These are phyloP conservation scores for Calocybe indica DNA, from an alignment of 768 basidiomycete species.

Conservation along the genomic window DNA sequence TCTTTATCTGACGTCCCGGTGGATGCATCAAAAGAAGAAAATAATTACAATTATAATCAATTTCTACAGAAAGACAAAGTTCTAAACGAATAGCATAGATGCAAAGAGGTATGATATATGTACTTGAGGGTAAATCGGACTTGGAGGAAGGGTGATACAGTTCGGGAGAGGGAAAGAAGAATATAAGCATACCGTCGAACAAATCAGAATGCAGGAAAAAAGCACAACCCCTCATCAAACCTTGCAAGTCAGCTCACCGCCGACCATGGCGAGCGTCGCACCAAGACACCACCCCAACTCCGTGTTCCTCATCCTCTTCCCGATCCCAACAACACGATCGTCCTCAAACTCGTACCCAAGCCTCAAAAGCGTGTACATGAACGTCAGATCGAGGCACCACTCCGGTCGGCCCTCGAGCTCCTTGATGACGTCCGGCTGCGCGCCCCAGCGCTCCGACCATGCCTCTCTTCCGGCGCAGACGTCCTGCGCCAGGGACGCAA, in stretches of 20 bases:
- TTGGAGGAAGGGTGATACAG: too few relatives aligned
- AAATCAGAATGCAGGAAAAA: too few relatives aligned
- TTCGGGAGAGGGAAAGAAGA: too few relatives aligned
- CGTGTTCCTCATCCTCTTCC: slow-evolving; percentile 83
- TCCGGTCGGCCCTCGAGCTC: slow-evolving; percentile 85
- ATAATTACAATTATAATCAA: too few relatives aligned
- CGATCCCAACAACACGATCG: slow-evolving; percentile 63
- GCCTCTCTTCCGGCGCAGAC: slow-evolving; percentile 66
- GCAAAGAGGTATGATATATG: too few relatives aligned
- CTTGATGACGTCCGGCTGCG: slow-evolving; percentile 26
- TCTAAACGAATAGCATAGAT: too few relatives aligned
- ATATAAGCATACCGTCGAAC: too few relatives aligned
- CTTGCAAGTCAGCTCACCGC: slow-evolving; percentile 51
- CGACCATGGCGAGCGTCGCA: slow-evolving; percentile 73
- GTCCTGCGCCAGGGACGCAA: slow-evolving; percentile 57
- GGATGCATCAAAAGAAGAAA: too few relatives aligned
- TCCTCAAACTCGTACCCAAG: slow-evolving; percentile 88
- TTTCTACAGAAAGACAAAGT: too few relatives aligned
- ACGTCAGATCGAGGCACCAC: slow-evolving; percentile 94
- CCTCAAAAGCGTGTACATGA: slow-evolving; percentile 84
- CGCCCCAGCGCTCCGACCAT: slow-evolving; percentile 51
- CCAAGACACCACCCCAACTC: slow-evolving; percentile 95
- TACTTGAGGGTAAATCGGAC: too few relatives aligned
- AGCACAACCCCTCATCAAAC: slow-evolving; percentile 12
- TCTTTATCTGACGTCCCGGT: too few relatives aligned